Conservation (phyloP, 805 yeast genomes). For the Teunomyces stri region DNA sequence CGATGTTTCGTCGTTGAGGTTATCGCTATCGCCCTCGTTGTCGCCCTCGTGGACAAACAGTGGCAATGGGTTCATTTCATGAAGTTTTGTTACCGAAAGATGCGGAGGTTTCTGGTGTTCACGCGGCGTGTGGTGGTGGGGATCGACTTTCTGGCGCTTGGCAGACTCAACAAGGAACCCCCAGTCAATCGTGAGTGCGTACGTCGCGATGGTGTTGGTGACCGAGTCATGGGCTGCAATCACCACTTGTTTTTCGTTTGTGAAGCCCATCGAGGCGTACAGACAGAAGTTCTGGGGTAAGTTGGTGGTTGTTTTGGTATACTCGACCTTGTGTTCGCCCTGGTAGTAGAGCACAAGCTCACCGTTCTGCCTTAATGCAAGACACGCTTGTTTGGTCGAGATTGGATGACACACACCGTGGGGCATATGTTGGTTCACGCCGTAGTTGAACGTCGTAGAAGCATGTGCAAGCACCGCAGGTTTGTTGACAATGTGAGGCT, state of each 20-base stretch:
- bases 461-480: constrained; percentile 46
- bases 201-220: constrained; percentile 39
- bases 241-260: constrained; percentile 44
- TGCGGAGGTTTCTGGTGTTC: constrained; percentile 42
- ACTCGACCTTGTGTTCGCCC: constrained; percentile 60
- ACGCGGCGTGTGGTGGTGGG: constrained; percentile 50
- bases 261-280: constrained; percentile 52
- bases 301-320: constrained; percentile 34
- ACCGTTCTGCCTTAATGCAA: constrained; percentile 65
- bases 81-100: constrained; percentile 31
- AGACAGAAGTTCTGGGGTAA: constrained; percentile 26
- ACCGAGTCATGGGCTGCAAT: constrained; percentile 40
- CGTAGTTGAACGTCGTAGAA: constrained; percentile 37
- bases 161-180: constrained; percentile 50
- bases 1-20: constrained; percentile 1
- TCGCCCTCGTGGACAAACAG: constrained; percentile 15
- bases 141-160: constrained; percentile 42
- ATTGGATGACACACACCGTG: constrained; percentile 68
- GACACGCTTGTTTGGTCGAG: constrained; percentile 65
- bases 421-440: constrained; percentile 57
- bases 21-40: constrained; percentile 17
- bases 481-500: constrained; percentile 57
- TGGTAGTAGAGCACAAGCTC: constrained; percentile 59
- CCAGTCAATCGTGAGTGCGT: constrained; percentile 51
- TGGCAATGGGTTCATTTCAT: constrained; percentile 27